phyloP scores from a whole-genome alignment of 2,329 filamentous ascomycete genomes.

The Hypoxylon sp. region DNA sequence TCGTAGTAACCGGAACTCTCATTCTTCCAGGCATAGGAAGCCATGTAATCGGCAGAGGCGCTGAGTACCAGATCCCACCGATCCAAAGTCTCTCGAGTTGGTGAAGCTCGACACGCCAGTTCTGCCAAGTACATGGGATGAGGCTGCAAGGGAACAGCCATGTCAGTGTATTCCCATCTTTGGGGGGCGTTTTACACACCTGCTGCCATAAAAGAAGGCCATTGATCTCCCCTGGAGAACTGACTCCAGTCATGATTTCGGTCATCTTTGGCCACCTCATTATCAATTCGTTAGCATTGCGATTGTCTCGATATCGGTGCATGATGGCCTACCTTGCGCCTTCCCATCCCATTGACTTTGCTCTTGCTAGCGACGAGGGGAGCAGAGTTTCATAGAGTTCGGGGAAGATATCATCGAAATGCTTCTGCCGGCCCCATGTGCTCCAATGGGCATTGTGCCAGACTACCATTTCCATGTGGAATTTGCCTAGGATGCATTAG shows the following conservation, averaged over 20 bases:
- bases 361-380: constrained; percentile 50
- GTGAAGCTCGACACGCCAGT: constrained; percentile 49
- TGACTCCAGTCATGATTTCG: constrained; percentile 58
- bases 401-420: constrained; percentile 56
- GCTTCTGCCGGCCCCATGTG: constrained; percentile 55
- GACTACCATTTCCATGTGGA: constrained; percentile 60
- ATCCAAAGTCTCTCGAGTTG: constrained; percentile 44
- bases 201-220: constrained; percentile 65
- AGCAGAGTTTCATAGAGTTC: constrained; percentile 53
- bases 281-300: background rate
- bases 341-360: constrained; percentile 52
- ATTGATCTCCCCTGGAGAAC: constrained; percentile 64
- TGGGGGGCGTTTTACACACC: constrained; percentile 5
- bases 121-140: constrained; percentile 57
- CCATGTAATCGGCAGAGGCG: constrained; percentile 51
- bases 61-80: constrained; percentile 49
- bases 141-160: constrained; percentile 44
- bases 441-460: constrained; percentile 59
- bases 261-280: constrained; percentile 63
- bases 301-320: background rate
- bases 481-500: constrained; percentile 47
- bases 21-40: constrained; percentile 52
- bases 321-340: constrained; percentile 46
- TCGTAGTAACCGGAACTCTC: constrained; percentile 51
- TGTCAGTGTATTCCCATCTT: background rate